phyloP scores from a whole-genome alignment of 371 early-diverging fungal genomes.

The Mucor plumbeus region DNA sequence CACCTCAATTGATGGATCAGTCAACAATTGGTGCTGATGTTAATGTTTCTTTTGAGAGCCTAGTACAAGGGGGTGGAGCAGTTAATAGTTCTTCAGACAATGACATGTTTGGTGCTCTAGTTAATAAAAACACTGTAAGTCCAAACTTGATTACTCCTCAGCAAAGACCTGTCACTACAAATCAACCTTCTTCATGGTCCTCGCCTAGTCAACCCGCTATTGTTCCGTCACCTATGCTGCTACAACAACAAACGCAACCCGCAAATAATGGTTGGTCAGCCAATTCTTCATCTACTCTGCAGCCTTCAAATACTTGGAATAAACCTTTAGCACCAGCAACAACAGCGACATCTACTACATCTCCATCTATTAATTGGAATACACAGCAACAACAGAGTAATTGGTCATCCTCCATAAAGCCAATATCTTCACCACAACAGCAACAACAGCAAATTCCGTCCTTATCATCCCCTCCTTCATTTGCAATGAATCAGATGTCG shows the following conservation, averaged over 20 bases:
- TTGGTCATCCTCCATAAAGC: background rate
- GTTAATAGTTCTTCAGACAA: slow-evolving; percentile 2
- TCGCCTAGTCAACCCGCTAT: slow-evolving; percentile 12
- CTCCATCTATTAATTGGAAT: background rate
- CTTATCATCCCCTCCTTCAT: background rate
- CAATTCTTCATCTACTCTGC: background rate
- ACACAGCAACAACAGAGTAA: background rate
- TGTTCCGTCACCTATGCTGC: slow-evolving; percentile 1
- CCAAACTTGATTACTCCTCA: slow-evolving; percentile 10
- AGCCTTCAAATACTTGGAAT: background rate
- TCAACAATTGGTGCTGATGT: slow-evolving; percentile 15
- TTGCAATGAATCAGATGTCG: slow-evolving; percentile 15
- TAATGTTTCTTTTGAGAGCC: slow-evolving; percentile 40
- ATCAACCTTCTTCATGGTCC: slow-evolving; percentile 7
- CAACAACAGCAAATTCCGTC: background rate
- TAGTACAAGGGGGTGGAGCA: slow-evolving; percentile 38
- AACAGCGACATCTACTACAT: background rate
- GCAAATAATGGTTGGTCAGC: slow-evolving; percentile 7
- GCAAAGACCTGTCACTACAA: background rate
- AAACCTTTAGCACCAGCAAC: slow-evolving; percentile 6
- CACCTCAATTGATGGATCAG: slow-evolving; percentile 17
- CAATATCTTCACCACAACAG: background rate
- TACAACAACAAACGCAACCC: background rate
- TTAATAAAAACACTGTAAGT: background rate
- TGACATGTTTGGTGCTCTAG: slow-evolving; percentile 29